Base-by-base conservation (phyloP, 2,329 filamentous ascomycete genomes). In the Alternaria triticimaculans region DNA sequence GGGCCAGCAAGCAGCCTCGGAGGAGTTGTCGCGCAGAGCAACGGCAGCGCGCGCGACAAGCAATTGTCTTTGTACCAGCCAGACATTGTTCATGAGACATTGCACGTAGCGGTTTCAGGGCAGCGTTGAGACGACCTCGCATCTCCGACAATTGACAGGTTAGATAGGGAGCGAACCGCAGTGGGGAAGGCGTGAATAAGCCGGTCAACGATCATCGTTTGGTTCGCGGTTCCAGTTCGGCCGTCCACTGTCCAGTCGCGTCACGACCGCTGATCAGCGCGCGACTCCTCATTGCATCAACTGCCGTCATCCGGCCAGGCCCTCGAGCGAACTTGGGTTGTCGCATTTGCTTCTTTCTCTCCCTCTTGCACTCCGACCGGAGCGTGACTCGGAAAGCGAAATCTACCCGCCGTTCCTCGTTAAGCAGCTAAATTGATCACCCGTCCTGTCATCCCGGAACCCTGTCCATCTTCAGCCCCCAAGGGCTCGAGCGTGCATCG, bases 401-500 rank as follows among this genome's bases (percentile, higher is more conserved):
- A 65, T 69, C 70, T 72, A 67, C 41, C 65, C 64, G 66, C 71
- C 69, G 61, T 60, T 62, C 58, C 59, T 37, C 53, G 62, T 60
- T 61, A 53, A 63, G 62, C 60, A 65, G 49, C 62, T 60, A 65
- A 64, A 69, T 71, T 69, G 62, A 68, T 70, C 55, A 70, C 50
- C 58, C 65, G 66, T 69, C 65, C 55, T 49, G 62, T 62, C 63
- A 67, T 60, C 65, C 68, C 60, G 62, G 57, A 48, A 58, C 63
- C 62, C 50, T 65, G 60, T 63, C 45, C 56, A 20, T 43, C 56
- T 55, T 59, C 55, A 58, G 59, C 57, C 64, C 58, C 63, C 63
- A 61, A 63, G 66, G 70, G 63, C 65, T 66, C 64, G 58, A 68
- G 63, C 66, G 68, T 71, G 68, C 68, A 69, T 69, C 56, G 49